Percentiles rank a stretch among this genome's conserved stretches.
Evolutionary conservation across 371 early-diverging fungal species (phyloP).

Genomic region (Capillidium heterosporum): DNA sequence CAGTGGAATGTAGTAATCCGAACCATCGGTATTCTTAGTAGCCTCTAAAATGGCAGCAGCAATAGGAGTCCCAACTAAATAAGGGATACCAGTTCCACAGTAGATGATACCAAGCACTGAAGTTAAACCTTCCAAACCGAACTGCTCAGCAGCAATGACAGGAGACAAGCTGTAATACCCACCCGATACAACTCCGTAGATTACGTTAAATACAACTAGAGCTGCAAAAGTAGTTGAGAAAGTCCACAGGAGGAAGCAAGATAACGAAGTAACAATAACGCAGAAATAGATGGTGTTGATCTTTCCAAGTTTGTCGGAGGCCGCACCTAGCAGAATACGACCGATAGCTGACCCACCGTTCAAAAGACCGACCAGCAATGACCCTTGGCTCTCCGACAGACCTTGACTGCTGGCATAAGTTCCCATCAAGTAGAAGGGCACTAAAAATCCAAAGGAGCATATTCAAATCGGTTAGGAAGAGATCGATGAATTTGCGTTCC

Average conservation of each 20-base stretch:
- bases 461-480: background rate
- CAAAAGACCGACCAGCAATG: slow-evolving; percentile 27
- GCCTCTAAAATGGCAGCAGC: slow-evolving; percentile 18
- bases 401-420: slow-evolving; percentile 10
- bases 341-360: slow-evolving; percentile 39
- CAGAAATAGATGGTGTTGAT: slow-evolving; percentile 24
- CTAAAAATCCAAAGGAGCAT: slow-evolving; percentile 1
- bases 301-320: slow-evolving; percentile 38
- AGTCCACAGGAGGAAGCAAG: slow-evolving; percentile 41
- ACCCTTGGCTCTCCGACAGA: slow-evolving; percentile 14
- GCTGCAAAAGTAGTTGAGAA: slow-evolving; percentile 23
- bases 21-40: slow-evolving; percentile 1
- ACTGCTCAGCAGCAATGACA: background rate
- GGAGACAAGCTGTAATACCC: slow-evolving; percentile 14
- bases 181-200: slow-evolving; percentile 32
- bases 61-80: slow-evolving; percentile 18
- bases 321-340: slow-evolving; percentile 36
- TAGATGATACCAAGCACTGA: slow-evolving; percentile 17
- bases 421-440: background rate
- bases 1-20: background rate
- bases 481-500: background rate
- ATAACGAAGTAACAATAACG: slow-evolving; percentile 22
- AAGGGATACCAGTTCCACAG: slow-evolving; percentile 13
- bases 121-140: no score
- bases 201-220: slow-evolving; percentile 25